Evolutionary conservation across 371 early-diverging fungal genomes (phyloP).

Genomic region (Apophysomyces elegans): DNA sequence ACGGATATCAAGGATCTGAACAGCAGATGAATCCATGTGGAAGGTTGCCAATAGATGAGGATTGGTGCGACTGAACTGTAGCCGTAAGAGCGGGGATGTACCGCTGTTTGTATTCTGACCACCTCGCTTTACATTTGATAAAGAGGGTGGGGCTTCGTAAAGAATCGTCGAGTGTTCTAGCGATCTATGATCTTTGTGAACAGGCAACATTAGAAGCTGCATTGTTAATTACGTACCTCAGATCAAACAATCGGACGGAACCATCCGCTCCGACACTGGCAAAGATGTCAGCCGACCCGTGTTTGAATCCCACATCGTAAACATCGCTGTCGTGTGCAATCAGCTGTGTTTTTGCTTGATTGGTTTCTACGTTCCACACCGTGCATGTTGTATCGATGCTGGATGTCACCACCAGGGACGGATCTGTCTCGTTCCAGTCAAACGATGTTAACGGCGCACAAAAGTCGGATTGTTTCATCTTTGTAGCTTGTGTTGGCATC

Average conservation of each 20-base stretch:
- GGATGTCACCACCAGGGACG: conserved; percentile 81
- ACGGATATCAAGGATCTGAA: conserved; percentile 89
- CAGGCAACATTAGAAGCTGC: no score
- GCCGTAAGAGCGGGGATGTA: conserved; percentile 21
- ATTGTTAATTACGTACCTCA: conserved; percentile 54
- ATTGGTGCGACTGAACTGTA: conserved; percentile 83
- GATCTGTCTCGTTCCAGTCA: conserved; percentile 91
- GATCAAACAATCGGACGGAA: conserved; percentile 91
- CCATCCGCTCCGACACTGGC: conserved; percentile 95
- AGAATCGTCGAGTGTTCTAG: conserved; percentile 95
- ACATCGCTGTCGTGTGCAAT: conserved; percentile 97
- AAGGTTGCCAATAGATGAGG: conserved; percentile 91
- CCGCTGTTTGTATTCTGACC: conserved; percentile 14
- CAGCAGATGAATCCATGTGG: conserved; percentile 77
- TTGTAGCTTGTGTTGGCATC: neutral
- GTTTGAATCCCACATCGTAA: conserved; percentile 89
- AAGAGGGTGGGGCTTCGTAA: conserved; percentile 77
- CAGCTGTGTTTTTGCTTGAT: conserved; percentile 91
- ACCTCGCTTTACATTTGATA: conserved; percentile 14
- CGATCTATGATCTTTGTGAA: conserved; percentile 34
- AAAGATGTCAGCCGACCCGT: conserved; percentile 81
- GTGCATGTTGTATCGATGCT: conserved; percentile 97
- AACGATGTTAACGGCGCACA: conserved; percentile 90
- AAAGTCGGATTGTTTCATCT: conserved; percentile 60
- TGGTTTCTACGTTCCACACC: conserved; percentile 91